Conservation (phyloP, 2,329 filamentous ascomycete genomes). For the Colletotrichum sidae region DNA sequence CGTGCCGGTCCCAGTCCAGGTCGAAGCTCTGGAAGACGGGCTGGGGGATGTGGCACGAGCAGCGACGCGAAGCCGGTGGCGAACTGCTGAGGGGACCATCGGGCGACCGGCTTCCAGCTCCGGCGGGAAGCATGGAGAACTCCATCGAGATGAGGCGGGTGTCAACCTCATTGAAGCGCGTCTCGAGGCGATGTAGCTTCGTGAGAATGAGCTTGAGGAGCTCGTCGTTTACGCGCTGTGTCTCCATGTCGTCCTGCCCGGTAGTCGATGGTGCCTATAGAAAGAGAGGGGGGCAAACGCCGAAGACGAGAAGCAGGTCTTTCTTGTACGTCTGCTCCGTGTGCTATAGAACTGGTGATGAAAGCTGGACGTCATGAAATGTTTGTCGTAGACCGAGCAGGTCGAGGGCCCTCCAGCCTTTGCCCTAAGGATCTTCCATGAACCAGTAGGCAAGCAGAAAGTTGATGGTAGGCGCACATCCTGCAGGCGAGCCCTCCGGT, state of each 20-base stretch:
- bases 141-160: conserved; percentile 13
- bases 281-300: too few species aligned
- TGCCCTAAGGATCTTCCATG: too few species aligned
- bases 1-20: not conserved
- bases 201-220: conserved; percentile 28
- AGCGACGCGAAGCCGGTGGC: not conserved
- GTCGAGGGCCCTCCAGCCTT: too few species aligned
- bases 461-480: too few species aligned
- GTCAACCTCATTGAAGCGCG: conserved; percentile 18
- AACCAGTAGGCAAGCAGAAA: too few species aligned
- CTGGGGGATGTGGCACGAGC: conserved; percentile 13
- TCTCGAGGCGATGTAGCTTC: conserved; percentile 22
- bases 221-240: conserved; percentile 24
- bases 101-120: not conserved
- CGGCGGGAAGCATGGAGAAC: conserved; percentile 8
- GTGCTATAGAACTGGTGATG: too few species aligned
- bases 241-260: conserved; percentile 5
- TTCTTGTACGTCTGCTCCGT: too few species aligned
- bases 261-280: not conserved
- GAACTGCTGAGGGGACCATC: not conserved
- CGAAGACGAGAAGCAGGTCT: too few species aligned
- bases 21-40: conserved; percentile 11
- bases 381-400: too few species aligned
- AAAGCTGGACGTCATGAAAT: too few species aligned
- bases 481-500: too few species aligned